Base-by-base conservation (phyloP, 331 rosid genomes). In the Acacia concinna region DNA sequence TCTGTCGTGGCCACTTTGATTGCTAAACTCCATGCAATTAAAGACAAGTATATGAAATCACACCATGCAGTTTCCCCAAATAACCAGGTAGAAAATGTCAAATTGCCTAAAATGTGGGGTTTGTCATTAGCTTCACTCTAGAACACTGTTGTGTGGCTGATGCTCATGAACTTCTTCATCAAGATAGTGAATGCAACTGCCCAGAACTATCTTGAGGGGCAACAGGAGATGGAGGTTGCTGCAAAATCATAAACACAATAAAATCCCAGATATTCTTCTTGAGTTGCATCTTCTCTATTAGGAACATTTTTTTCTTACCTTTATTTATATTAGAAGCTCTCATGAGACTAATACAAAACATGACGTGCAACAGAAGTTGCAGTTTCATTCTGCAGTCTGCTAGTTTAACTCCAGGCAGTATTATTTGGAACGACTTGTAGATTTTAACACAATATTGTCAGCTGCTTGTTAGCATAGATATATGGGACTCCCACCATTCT, bases 71-170 rank as follows among this genome's bases (percentile, higher is more conserved):
- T 31, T 46, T 41, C 92, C 63, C 32, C 97, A 43, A 84, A 83
- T 78, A 79, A 49, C 68, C 90, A 90, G 98, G 99, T 96, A 88
- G 68, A 32, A 59, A 85, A 57, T 67, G 56, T 21, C 72, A 68
- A 74, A 60, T 28, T 60, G 27, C 64, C 77, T 28, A 10, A 90
- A 79, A 91, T 73, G 57, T 96, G 99, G 99, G 91, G 87, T 85
- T 93, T 96, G 80, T 96, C 99, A 20, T 82, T 96, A 71, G 64
- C 98, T 38, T 79, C 97, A 40, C 51, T 93, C 63, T 96, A 98
- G 99, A 96, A 86, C 88, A 87, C 94, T 28, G 21, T 96, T 74
- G 99, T 96, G 57, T 96, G 98, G 99, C 93, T 96, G 73, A 93
- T 96, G 99, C 94, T 96, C 57, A 65, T 96, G 89, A 91, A 96